These are phyloP conservation scores for Kalmanozyma brasiliensis DNA, from an alignment of 1,284 basidiomycete species.

Conservation along the genomic window DNA sequence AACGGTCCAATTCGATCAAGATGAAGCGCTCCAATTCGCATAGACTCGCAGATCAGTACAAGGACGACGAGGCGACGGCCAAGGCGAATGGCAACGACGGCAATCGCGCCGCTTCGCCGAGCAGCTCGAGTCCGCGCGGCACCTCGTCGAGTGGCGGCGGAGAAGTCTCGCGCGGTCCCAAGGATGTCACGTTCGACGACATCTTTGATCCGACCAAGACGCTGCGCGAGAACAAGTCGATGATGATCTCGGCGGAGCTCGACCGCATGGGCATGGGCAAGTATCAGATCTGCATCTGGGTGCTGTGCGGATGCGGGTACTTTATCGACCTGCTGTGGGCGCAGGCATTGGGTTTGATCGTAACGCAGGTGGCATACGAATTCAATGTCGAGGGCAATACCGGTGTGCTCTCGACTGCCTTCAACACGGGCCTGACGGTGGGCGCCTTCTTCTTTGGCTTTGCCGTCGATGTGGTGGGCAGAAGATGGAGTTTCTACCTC, in stretches of 20 bases:
- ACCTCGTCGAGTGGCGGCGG: not conserved
- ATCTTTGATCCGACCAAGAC: conserved; percentile 54
- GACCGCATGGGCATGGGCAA: conserved; percentile 60
- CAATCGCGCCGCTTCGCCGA: not conserved
- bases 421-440: conserved; percentile 57
- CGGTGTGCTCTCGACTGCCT: conserved; percentile 52
- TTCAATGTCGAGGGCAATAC: conserved; percentile 46
- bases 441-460: conserved; percentile 64
- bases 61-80: conserved; percentile 22
- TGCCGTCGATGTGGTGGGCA: conserved; percentile 59
- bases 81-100: conserved; percentile 6
- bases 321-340: conserved; percentile 65
- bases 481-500: conserved; percentile 60
- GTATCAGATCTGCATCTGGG: conserved; percentile 59
- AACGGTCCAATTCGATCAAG: conserved; percentile 37
- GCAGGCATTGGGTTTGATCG: conserved; percentile 57
- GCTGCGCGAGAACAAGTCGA: conserved; percentile 54
- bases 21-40: conserved; percentile 36
- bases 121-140: not conserved
- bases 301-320: conserved; percentile 60
- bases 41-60: conserved; percentile 10
- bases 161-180: conserved; percentile 4
- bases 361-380: conserved; percentile 50
- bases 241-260: conserved; percentile 54
- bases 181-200: conserved; percentile 35